Evolutionary conservation across 371 early-diverging fungal species (phyloP), one percentile per base, ranked within the genome.

Genomic region (Mortierella sp.): DNA sequence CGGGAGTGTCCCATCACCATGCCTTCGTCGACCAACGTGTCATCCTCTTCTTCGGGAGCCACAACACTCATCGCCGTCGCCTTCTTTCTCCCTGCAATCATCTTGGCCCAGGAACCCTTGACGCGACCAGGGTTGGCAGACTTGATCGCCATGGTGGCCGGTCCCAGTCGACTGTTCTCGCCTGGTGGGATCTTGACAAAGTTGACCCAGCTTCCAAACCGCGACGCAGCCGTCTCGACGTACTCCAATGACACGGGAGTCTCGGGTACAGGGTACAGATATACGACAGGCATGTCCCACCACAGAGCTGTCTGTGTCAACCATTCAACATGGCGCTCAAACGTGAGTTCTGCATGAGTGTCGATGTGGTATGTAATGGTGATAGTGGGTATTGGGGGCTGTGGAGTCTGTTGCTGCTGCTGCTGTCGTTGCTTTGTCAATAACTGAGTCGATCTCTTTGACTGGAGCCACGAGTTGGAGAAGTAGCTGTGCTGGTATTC

Each of bases 241-340:
- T 81, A 86, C 37, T 73, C 70, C 8, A 76, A n/a, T 5, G 76
- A 40, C 1, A 72, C 40, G 2, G 43, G 21, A 0, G 77, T 69
- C 28, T 78, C 76, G 26, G 82, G 86, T 0, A 79, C 82, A 0
- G 82, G 86, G 37, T 79, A 86, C 9, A 86, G 55, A 44, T 81
- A 82, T 4, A 81, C 82, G 0, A 86, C 86, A 3, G 82, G 82
- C 86, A 86, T 86, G 37, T 86, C 82, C 82, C 86, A 81, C 86
- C 86, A 86, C 21, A 86, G 72, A 0, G 86, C 82, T 26, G 86
- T 86, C 43, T 86, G 82, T 2, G 86, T 86, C 70, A 86, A 46
- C 86, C 82, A 86, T 51, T 86, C 86, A 10, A 86, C 82, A 44
- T 86, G 86, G 14, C 86, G 81, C 50, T 86, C 86, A 55, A 86